Evolutionary conservation across 2,329 filamentous ascomycete genomes (phyloP).

Genomic region (Alternaria arborescens): DNA sequence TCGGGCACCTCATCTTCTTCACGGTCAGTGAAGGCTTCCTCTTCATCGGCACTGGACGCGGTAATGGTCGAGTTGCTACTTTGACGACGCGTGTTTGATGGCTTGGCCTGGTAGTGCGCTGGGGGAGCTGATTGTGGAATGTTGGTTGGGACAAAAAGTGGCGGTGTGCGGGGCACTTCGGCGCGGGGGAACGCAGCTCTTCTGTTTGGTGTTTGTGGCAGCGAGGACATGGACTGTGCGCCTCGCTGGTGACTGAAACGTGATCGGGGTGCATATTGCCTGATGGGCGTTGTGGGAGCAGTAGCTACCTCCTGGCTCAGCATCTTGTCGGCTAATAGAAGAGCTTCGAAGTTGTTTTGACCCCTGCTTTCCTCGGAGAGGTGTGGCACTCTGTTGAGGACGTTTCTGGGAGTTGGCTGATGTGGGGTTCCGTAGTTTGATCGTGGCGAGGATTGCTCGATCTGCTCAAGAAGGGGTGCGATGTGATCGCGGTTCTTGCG

Average conservation of each 20-base stretch:
- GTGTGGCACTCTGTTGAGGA: conserved; percentile 43
- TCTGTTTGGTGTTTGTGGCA: conserved; percentile 77
- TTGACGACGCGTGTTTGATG: conserved; percentile 60
- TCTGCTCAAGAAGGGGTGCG: conserved; percentile 58
- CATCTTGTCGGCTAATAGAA: conserved; percentile 77
- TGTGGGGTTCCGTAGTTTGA: conserved; percentile 62
- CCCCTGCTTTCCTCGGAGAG: conserved; percentile 57
- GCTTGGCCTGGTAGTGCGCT: conserved; percentile 45
- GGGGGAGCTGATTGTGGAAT: conserved; percentile 54
- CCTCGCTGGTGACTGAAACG: conserved; percentile 73
- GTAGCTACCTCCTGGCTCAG: conserved; percentile 79
- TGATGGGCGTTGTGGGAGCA: conserved; percentile 74
- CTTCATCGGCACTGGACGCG: conserved; percentile 51
- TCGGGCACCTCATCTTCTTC: conserved; percentile 72
- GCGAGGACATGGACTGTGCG: conserved; percentile 82
- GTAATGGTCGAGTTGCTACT: conserved; percentile 71
- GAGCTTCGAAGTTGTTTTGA: conserved; percentile 75
- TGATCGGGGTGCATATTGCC: conserved; percentile 59
- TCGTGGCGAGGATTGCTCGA: conserved; percentile 74
- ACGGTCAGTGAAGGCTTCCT: conserved; percentile 66
- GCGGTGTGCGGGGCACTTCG: conserved; percentile 62
- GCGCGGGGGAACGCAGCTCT: conserved; percentile 65
- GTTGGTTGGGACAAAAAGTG: conserved; percentile 41
- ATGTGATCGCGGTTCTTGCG: conserved; percentile 90
- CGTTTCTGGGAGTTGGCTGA: conserved; percentile 56